Evolutionary conservation across 306 rosid genomes (phyloP).

Genomic region (Prunus persica): DNA sequence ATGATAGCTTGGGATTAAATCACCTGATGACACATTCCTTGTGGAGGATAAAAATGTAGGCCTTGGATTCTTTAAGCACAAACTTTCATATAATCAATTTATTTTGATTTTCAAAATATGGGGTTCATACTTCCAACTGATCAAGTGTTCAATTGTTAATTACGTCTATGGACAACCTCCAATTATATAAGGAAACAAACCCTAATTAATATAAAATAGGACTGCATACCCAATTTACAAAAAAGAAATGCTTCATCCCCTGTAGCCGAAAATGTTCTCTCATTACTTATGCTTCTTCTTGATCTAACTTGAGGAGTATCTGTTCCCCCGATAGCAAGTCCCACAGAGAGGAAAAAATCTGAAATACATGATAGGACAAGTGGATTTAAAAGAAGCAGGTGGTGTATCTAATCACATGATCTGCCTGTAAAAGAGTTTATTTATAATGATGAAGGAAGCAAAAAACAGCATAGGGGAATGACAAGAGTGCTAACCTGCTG

Average conservation of each 20-base stretch:
- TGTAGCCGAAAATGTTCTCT: slow-evolving; percentile 88
- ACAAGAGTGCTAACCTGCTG: slow-evolving; percentile 62
- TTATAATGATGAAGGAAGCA: background rate
- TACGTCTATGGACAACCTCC: background rate
- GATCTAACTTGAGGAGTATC: slow-evolving; percentile 58
- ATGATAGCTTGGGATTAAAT: background rate
- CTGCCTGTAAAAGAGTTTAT: background rate
- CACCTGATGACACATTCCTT: background rate
- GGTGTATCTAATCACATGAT: background rate
- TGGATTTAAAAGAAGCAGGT: background rate
- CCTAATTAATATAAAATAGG: background rate
- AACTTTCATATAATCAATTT: background rate
- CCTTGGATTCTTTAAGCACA: background rate
- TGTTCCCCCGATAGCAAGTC: slow-evolving; percentile 84
- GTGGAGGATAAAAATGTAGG: background rate
- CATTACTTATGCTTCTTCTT: slow-evolving; percentile 87
- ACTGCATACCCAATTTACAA: slow-evolving; percentile 56
- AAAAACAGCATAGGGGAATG: background rate
- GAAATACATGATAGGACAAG: slow-evolving; percentile 16
- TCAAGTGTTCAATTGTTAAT: background rate
- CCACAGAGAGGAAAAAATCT: slow-evolving; percentile 89
- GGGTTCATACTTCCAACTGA: background rate
- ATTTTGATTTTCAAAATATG: background rate
- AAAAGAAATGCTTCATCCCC: slow-evolving; percentile 51
- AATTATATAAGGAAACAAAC: background rate